Conservation (phyloP, 2,329 filamentous ascomycete genomes). For the Sarocladiaceae sp. region DNA sequence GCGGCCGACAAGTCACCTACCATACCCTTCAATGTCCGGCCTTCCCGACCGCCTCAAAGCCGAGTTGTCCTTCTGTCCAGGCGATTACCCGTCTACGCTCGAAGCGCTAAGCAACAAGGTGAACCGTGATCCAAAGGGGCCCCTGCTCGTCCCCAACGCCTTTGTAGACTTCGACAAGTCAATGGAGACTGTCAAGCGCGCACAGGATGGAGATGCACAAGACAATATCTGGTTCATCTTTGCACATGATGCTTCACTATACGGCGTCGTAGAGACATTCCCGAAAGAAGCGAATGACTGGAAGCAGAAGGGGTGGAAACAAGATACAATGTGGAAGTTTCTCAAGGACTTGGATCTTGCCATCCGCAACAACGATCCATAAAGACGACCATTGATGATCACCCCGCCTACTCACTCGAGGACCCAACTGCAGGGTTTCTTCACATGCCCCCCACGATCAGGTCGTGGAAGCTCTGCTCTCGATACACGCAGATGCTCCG, state of each 20-base stretch:
- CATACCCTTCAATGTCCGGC: slow-evolving; percentile 20
- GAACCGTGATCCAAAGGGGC: not conserved
- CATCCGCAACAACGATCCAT: too few species aligned
- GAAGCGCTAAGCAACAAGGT: not conserved
- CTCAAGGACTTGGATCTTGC: slow-evolving; percentile 15
- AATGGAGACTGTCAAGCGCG: slow-evolving; percentile 5
- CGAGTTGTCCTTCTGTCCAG: not conserved
- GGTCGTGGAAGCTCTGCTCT: too few species aligned
- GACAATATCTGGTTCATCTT: slow-evolving; percentile 18
- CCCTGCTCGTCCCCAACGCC: not conserved
- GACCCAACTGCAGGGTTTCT: too few species aligned
- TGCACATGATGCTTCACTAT: slow-evolving; percentile 19
- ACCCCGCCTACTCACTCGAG: too few species aligned
- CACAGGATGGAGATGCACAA: slow-evolving; percentile 17
- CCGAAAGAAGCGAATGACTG: slow-evolving; percentile 18
- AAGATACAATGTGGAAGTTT: slow-evolving; percentile 16
- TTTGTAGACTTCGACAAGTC: not conserved
- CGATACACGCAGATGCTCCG: too few species aligned
- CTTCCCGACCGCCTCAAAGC: not conserved
- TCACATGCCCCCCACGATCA: too few species aligned
- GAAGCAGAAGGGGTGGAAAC: slow-evolving; percentile 17
- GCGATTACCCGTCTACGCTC: too few species aligned
- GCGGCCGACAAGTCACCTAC: slow-evolving; percentile 26
- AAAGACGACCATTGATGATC: too few species aligned
- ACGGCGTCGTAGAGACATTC: slow-evolving; percentile 16